Base-by-base conservation (phyloP, 2,329 filamentous ascomycete genomes). In the Fusarium sp. region DNA sequence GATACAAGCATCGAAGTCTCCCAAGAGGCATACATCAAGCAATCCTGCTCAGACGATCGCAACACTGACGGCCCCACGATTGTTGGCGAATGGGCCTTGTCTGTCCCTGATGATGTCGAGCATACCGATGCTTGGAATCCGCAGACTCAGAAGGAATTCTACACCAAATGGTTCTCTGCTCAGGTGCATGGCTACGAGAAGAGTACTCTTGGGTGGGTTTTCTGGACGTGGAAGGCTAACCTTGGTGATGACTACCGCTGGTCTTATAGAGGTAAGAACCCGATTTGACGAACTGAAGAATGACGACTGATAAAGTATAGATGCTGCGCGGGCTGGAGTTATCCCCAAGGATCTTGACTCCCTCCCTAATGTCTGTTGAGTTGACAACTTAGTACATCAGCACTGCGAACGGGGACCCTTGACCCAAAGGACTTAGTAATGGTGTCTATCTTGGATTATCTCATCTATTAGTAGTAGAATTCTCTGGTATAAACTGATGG, bases 51-150 rank as follows among this genome's bases (percentile, higher is more conserved):
- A 17, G 79, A 81, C 62, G 76, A 84, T 63, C 81, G 82, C 42
- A 78, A 77, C 62, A 75, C 76, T 15, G 80, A 83, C 66, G 69
- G 69, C 7, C 55, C 61, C 5, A 82, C 82, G 30, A 80, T 89
- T 23, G 81, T 89, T 5, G 86, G 86, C 34, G 88, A 90, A 73
- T 89, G 85, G 82, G 83, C 82, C 51, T 70, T 89, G 20, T 79
- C 79, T 51, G 81, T 85, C 4, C 81, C 84, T 4, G 81, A 83
- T 64, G 66, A 81, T 42, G 79, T 85, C 12, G 77, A 88, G 72
- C 75, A 74, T 68, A 80, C 72, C 7, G 60, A 74, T 12, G 81
- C 76, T 11, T 73, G 71, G 71, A 70, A 52, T 20, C 56, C 70
- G 19, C 55, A 61, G 32, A 45, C 39, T 15, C 61, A 73, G 4